Evolutionary conservation across 2,329 filamentous ascomycete genomes (phyloP), one percentile per base, ranked within the genome.

Genomic region (Apiospora rasikravindrae): DNA sequence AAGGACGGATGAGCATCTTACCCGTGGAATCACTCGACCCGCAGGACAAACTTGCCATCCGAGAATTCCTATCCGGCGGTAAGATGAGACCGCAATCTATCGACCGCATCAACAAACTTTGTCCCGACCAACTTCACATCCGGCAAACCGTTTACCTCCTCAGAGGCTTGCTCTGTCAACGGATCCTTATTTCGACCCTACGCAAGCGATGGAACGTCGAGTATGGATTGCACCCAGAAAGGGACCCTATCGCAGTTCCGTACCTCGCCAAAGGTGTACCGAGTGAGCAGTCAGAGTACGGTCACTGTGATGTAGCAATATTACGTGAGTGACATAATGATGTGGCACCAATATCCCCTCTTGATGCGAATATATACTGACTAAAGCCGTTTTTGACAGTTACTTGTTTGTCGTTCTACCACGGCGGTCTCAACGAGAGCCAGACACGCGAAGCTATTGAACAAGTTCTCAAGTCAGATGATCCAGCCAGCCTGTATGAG

Each of bases 361-460:
- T 69, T 69, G 11, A 19, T 69, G 42, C 11, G 10, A 19, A 69
- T n/a, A 26, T 5, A 91, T 94, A 2, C 45, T 90, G 0, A 82
- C 57, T n/a, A 6, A 2, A 10, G 8, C 13, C 8, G 0, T 64
- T 5, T 24, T 8, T n/a, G 2, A 40, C 57, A 64, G 57, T 94
- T 1, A 94, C 92, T 0, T 90, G 88, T 16, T 80, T 95, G 0
- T 86, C 88, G 0, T 93, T 92, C 75, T 94, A 94, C 75, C 92
- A 93, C 69, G 79, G 83, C 1, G 91, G 91, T 0, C 78, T 93
- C 0, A 84, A 71, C 1, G 73, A 83, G 2, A 64, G 76, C 0
- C 89, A 92, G 69, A 81, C 91, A 0, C 81, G 81, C 0, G 82
- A 88, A 40, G 81, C 82, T 0, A 79, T 93, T 0, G 81, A 87